phyloP scores from a whole-genome alignment of 2,329 filamentous ascomycete species.

The Fusarium foetens region DNA sequence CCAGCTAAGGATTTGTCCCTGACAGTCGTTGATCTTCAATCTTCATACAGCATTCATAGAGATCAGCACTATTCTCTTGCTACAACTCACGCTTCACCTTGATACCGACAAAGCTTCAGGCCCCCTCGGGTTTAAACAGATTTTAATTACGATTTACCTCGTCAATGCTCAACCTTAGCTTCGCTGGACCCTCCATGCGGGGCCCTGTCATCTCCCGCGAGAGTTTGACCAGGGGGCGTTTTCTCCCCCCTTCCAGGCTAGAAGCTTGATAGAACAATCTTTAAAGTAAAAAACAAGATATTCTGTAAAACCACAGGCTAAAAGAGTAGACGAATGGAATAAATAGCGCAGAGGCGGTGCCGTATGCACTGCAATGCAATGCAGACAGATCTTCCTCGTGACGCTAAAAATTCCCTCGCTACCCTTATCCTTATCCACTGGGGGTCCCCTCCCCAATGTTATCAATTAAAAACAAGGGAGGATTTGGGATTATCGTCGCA shows the following conservation, averaged over 20 bases:
- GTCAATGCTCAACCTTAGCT: slow-evolving; percentile 13
- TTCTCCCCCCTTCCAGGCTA: background rate
- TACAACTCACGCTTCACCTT: slow-evolving; percentile 13
- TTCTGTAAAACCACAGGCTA: background rate
- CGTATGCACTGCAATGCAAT: background rate
- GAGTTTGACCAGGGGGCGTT: slow-evolving; percentile 5
- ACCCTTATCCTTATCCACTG: slow-evolving; percentile 13
- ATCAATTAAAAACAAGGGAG: slow-evolving; percentile 30
- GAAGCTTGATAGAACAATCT: background rate
- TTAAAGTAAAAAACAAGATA: background rate
- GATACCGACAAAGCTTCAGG: background rate
- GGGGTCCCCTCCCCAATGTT: slow-evolving; percentile 36
- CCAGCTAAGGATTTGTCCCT: background rate
- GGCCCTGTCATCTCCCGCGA: slow-evolving; percentile 13
- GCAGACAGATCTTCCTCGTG: background rate
- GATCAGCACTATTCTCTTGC: background rate
- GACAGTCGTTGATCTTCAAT: background rate
- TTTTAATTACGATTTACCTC: slow-evolving; percentile 30
- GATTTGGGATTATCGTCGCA: slow-evolving; percentile 12
- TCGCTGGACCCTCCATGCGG: slow-evolving; percentile 14
- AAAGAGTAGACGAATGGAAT: background rate
- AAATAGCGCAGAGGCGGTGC: slow-evolving; percentile 1
- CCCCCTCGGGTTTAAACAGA: background rate
- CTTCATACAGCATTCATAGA: background rate
- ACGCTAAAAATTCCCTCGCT: slow-evolving; percentile 24